Evolutionary conservation across 2,329 filamentous ascomycete genomes (phyloP).

Genomic region (Aureobasidium sp.): DNA sequence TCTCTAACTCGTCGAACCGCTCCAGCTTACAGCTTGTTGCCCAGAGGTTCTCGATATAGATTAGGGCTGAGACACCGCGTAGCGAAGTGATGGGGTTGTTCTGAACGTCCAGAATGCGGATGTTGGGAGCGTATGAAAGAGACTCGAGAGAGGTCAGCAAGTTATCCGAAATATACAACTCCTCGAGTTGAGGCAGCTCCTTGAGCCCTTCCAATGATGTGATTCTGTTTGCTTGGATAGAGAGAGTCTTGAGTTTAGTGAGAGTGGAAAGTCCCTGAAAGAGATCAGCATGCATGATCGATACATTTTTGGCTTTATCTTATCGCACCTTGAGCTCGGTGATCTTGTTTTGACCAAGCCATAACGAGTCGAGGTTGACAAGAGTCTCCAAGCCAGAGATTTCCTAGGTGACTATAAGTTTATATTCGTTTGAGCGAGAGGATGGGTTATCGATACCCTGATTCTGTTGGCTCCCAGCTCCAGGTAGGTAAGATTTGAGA

Average conservation of each 20-base stretch:
- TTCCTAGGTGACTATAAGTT: slow-evolving; percentile 34
- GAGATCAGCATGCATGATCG: neutral
- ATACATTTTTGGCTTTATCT: neutral
- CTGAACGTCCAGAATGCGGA: slow-evolving; percentile 79
- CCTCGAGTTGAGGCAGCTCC: slow-evolving; percentile 69
- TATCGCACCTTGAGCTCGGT: slow-evolving; percentile 53
- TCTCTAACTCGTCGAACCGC: slow-evolving; percentile 77
- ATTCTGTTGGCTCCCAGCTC: slow-evolving; percentile 92
- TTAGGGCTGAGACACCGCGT: slow-evolving; percentile 59
- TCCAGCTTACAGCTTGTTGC: slow-evolving; percentile 77
- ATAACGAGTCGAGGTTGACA: slow-evolving; percentile 73
- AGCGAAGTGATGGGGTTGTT: slow-evolving; percentile 77
- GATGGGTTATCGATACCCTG: slow-evolving; percentile 30
- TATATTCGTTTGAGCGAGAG: neutral
- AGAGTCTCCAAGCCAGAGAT: slow-evolving; percentile 78
- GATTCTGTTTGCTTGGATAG: slow-evolving; percentile 92
- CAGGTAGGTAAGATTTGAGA: slow-evolving; percentile 69
- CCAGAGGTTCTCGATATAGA: slow-evolving; percentile 82
- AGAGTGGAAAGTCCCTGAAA: slow-evolving; percentile 57
- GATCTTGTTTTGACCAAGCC: slow-evolving; percentile 97
- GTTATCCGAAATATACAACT: slow-evolving; percentile 95
- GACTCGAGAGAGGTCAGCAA: slow-evolving; percentile 70
- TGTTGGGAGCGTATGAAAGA: slow-evolving; percentile 44
- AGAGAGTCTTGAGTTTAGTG: slow-evolving; percentile 74
- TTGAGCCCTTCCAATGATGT: slow-evolving; percentile 66